Conservation (phyloP, 306 rosid genomes). For the Quercus dentata region DNA sequence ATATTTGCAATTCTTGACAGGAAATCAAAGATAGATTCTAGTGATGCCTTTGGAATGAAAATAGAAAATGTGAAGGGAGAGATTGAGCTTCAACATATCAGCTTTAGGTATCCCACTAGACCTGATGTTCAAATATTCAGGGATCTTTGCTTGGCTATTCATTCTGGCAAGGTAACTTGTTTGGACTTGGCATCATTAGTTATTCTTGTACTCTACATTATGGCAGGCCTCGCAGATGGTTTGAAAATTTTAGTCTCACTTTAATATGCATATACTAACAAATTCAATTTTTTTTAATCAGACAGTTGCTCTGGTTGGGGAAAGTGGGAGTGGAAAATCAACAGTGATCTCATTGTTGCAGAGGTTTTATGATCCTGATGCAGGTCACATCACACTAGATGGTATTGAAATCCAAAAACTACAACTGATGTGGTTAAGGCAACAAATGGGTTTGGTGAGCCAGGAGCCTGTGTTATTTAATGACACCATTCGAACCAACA, state of each 20-base stretch:
- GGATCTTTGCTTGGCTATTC: slow-evolving; percentile 61
- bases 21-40: slow-evolving; percentile 54
- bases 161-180: slow-evolving; percentile 55
- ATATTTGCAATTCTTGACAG: slow-evolving; percentile 64
- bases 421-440: slow-evolving; percentile 70
- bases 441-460: slow-evolving; percentile 74
- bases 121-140: slow-evolving; percentile 51
- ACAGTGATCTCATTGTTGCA: slow-evolving; percentile 71
- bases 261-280: background rate
- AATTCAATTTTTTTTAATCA: slow-evolving; percentile 33
- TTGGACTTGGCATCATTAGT: background rate
- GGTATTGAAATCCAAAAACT: slow-evolving; percentile 55
- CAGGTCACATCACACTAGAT: slow-evolving; percentile 64
- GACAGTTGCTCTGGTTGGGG: slow-evolving; percentile 82
- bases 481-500: slow-evolving; percentile 69
- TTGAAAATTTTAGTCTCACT: background rate
- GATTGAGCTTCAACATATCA: slow-evolving; percentile 49
- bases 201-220: background rate
- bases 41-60: slow-evolving; percentile 43
- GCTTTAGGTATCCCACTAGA: slow-evolving; percentile 72
- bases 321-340: slow-evolving; percentile 88
- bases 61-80: slow-evolving; percentile 59
- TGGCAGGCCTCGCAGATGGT: background rate
- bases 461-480: slow-evolving; percentile 77
- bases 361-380: slow-evolving; percentile 68